Evolutionary conservation across 2,329 filamentous ascomycete genomes (phyloP).

Genomic region (Xylaria sp.): DNA sequence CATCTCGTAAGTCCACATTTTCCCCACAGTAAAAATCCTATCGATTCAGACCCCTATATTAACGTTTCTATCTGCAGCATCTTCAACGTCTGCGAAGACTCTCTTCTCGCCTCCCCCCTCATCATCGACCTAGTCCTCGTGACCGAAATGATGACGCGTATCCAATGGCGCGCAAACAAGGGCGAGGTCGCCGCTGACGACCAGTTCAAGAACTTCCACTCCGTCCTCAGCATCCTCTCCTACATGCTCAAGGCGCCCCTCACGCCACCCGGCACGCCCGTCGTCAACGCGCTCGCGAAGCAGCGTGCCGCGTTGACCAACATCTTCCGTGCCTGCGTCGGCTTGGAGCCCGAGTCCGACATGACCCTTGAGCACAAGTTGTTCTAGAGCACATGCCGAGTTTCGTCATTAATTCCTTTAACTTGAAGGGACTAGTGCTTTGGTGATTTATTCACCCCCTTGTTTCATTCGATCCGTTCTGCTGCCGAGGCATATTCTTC

Average conservation of each 20-base stretch:
- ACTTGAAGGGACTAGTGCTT: not conserved
- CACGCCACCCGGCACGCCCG: slow-evolving; percentile 89
- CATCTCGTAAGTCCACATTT: slow-evolving; percentile 59
- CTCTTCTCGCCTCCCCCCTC: slow-evolving; percentile 86
- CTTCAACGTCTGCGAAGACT: slow-evolving; percentile 99
- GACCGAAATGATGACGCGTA: slow-evolving; percentile 97
- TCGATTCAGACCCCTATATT: not conserved
- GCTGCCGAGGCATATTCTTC: slow-evolving; percentile 6
- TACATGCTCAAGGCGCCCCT: slow-evolving; percentile 98
- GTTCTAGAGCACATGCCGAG: slow-evolving; percentile 48
- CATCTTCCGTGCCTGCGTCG: slow-evolving; percentile 97
- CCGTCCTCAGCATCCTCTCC: slow-evolving; percentile 91
- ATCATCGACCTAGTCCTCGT: slow-evolving; percentile 95
- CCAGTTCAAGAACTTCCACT: slow-evolving; percentile 92
- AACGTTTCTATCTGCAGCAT: slow-evolving; percentile 48
- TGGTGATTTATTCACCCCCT: too few relatives aligned
- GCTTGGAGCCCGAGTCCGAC: slow-evolving; percentile 93
- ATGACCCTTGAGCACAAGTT: slow-evolving; percentile 99
- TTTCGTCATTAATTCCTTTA: not conserved
- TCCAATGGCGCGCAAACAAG: slow-evolving; percentile 73
- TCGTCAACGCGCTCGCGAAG: slow-evolving; percentile 93
- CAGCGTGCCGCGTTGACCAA: slow-evolving; percentile 92
- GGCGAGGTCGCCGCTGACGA: slow-evolving; percentile 46
- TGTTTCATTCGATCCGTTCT: slow-evolving; percentile 5
- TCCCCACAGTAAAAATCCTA: not conserved